Percentiles rank a stretch among this genome's conserved stretches.
Conservation (phyloP, 441 rosid genomes). For the Populus tomentosa region DNA sequence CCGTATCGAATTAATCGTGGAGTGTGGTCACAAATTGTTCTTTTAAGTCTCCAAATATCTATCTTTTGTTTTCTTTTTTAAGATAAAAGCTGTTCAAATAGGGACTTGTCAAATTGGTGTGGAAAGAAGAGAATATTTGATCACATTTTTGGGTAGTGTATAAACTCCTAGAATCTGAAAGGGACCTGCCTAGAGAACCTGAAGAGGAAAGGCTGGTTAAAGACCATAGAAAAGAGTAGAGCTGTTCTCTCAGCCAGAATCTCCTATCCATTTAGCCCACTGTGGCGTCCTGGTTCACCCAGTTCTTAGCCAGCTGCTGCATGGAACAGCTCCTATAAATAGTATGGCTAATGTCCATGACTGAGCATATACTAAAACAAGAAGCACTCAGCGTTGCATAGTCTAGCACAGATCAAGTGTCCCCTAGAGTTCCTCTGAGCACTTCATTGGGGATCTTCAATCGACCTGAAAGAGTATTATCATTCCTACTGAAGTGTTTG, state of each 20-base stretch:
- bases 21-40: neutral
- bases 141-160: neutral
- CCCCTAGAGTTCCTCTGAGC: too few species aligned
- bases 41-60: neutral
- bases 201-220: neutral
- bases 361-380: neutral
- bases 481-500: too few species aligned
- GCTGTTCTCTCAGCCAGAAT: too few species aligned
- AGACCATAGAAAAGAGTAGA: too few species aligned
- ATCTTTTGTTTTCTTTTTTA: neutral
- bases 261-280: neutral
- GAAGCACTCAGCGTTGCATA: neutral
- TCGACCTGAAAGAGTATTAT: too few species aligned
- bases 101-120: neutral
- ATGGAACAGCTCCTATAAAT: neutral
- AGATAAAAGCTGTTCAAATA: neutral
- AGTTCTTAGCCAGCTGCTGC: neutral
- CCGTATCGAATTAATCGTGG: neutral
- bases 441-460: too few species aligned
- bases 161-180: neutral
- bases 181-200: neutral
- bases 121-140: neutral
- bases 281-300: neutral
- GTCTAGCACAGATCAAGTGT: neutral
- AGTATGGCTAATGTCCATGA: neutral